Evolutionary conservation across 164 flowering plant species (phyloP), one percentile per base, ranked within the genome.

Genomic region (Aristolochia fimbriata): DNA sequence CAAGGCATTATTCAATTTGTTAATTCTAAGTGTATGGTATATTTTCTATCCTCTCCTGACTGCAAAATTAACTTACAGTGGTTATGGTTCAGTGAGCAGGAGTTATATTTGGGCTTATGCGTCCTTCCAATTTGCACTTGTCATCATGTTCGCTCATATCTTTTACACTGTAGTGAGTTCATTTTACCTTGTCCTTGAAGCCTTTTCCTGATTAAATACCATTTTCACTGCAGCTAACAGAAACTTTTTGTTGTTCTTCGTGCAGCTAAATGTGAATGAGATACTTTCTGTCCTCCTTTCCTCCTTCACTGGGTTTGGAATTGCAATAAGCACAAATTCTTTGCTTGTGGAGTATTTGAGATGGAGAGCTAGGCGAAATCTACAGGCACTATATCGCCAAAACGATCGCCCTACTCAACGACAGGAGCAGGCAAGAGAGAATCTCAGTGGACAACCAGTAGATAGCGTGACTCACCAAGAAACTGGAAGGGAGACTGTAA

Each of bases 31-130:
- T 37, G 43, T 37, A 37, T 37, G 10, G 12, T 37, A 37, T 37
- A 5, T 37, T 10, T 10, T 37, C 11, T 37, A 3, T 7, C 12
- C 43, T 37, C 43, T 37, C 10, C 10, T 37, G 43, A 37, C 15
- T 52, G 59, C n/a, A 23, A 10, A 55, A 13, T 4, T 0, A 27
- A 24, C 17, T 33, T 48, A 23, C n/a, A 31, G 58, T 51, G 13
- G 60, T 55, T 66, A 27, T 60, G 53, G 71, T 68, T 68, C 88
- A 88, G 96, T 83, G 68, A 86, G 81, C 81, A 84, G 73, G 78
- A 73, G 81, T 54, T 88, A 74, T 76, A 73, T 88, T 27, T 88
- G 97, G 97, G 90, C 85, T 65, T 87, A 84, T 71, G 97, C 97
- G 46, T 77, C 83, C 20, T 79, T 86, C 76, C 97, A 89, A 73